Conservation (phyloP, 1,284 basidiomycete genomes). For the Malassezia vespertilionis region DNA sequence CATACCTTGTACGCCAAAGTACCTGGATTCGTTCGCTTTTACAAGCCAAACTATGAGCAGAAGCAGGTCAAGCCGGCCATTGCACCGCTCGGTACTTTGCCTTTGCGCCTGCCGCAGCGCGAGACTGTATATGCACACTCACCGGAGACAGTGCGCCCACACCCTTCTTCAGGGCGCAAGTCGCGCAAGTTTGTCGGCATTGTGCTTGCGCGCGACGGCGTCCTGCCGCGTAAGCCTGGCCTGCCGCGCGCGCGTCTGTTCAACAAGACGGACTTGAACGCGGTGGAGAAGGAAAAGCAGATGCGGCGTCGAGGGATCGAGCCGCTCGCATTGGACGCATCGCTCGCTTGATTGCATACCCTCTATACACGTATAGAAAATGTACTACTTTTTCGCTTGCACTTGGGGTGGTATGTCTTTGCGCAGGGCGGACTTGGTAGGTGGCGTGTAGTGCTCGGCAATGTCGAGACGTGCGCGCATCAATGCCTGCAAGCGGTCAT, state of each 20-base stretch:
- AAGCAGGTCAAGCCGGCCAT: conserved; percentile 3
- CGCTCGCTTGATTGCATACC: conserved; percentile 3
- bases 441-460: background rate
- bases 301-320: conserved; percentile 12
- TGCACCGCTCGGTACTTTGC: conserved; percentile 16
- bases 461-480: conserved; percentile 29
- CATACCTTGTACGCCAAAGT: conserved; percentile 44
- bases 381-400: background rate
- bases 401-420: background rate
- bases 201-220: conserved; percentile 23
- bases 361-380: background rate
- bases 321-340: conserved; percentile 8
- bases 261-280: conserved; percentile 35
- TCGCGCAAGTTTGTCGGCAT: conserved; percentile 41
- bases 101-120: conserved; percentile 23
- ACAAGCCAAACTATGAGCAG: conserved; percentile 20
- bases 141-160: conserved; percentile 18
- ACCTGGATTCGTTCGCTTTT: conserved; percentile 44
- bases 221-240: conserved; percentile 24
- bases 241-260: conserved; percentile 30
- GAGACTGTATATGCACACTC: conserved; percentile 1
- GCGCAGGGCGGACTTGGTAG: background rate
- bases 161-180: conserved; percentile 33
- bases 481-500: conserved; percentile 24
- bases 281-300: conserved; percentile 21